Percentiles rank a stretch among this genome's conserved stretches.
Conservation (phyloP, 352 stramenopile genomes). For the Stramenopiles sp. region DNA sequence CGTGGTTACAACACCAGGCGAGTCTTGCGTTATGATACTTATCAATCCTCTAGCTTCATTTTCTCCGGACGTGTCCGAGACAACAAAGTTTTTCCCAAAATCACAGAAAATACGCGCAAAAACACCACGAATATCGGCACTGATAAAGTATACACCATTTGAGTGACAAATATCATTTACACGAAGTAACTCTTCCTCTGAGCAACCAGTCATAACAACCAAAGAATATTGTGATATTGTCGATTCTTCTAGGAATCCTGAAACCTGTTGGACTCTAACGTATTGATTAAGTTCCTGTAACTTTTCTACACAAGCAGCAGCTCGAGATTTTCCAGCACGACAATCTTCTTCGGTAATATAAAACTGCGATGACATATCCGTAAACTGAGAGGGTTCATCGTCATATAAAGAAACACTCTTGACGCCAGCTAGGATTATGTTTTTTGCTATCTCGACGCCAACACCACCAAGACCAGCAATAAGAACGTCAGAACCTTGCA, state of each 20-base stretch:
- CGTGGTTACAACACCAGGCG: constrained; percentile 57
- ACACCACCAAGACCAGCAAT: constrained; percentile 36
- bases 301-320: constrained; percentile 14
- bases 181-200: constrained; percentile 5
- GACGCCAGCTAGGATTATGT: constrained; percentile 14
- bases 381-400: background rate
- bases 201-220: constrained; percentile 13
- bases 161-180: constrained; percentile 14
- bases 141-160: constrained; percentile 14
- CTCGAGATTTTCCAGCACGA: constrained; percentile 13
- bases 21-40: constrained; percentile 14
- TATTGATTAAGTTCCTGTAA: constrained; percentile 15
- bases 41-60: background rate
- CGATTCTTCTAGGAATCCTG: constrained; percentile 13
- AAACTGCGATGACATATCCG: constrained; percentile 11
- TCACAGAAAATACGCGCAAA: constrained; percentile 15
- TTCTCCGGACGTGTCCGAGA: constrained; percentile 14
- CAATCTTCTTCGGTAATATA: constrained; percentile 12
- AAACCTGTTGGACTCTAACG: constrained; percentile 12
- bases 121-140: constrained; percentile 12
- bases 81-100: constrained; percentile 14
- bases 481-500: constrained; percentile 69
- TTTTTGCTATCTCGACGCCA: constrained; percentile 14
- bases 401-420: constrained; percentile 12
- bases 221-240: constrained; percentile 12